A percentile compares a stretch with the other conserved stretches of the same genome.
phyloP scores from a whole-genome alignment of 2,329 filamentous ascomycete genomes.

The Pseudopyricularia cyperi region DNA sequence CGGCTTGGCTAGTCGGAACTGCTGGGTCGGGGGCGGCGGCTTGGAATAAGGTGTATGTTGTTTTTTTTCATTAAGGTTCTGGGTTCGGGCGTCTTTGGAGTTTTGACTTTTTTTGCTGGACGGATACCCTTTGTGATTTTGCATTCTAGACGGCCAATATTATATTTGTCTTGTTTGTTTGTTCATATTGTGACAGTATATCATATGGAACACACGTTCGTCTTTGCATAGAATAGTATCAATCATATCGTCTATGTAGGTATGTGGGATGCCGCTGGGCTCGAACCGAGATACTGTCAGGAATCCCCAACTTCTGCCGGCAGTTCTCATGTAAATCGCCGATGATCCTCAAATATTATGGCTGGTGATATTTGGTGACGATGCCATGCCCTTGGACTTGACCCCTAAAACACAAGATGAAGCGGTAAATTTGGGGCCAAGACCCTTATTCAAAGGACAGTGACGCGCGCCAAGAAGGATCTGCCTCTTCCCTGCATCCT shows the following conservation, averaged over 20 bases:
- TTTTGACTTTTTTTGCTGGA: background rate
- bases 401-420: too few relatives aligned
- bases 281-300: too few relatives aligned
- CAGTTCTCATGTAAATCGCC: too few relatives aligned
- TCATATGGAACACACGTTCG: too few relatives aligned
- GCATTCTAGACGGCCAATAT: too few relatives aligned
- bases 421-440: background rate
- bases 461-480: background rate
- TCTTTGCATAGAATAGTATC: too few relatives aligned
- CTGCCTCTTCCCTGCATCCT: background rate
- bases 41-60: background rate
- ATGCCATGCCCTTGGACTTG: background rate
- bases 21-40: background rate
- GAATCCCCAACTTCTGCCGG: too few relatives aligned
- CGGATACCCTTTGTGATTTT: background rate
- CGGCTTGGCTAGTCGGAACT: conserved; percentile 3
- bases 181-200: too few relatives aligned
- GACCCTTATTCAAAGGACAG: background rate
- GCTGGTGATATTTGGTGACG: background rate
- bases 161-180: too few relatives aligned
- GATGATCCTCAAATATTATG: too few relatives aligned
- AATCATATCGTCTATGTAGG: too few relatives aligned
- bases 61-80: background rate
- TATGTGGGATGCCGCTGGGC: too few relatives aligned
- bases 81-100: background rate